These are phyloP conservation scores for Aspergillus baeticus DNA, from an alignment of 495 filamentous ascomycete species.

Conservation along the genomic window DNA sequence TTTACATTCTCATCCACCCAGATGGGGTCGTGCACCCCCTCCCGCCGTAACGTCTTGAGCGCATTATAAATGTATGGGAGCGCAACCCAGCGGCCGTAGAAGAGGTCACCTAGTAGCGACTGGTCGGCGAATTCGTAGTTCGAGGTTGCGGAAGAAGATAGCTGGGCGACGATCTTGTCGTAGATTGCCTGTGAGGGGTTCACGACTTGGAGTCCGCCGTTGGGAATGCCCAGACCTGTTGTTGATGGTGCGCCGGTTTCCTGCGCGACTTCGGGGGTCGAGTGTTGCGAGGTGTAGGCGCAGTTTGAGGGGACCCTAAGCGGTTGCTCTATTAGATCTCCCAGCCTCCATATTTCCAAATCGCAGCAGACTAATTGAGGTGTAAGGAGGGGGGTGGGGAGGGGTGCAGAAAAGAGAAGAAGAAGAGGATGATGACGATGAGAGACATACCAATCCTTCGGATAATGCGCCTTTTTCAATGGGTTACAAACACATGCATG, in stretches of 20 bases:
- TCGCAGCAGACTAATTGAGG: too few relatives aligned
- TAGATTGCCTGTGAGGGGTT: conserved; percentile 41
- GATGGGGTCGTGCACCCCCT: conserved; percentile 65
- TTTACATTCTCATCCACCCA: conserved; percentile 77
- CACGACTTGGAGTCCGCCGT: conserved; percentile 74
- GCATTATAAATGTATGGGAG: conserved; percentile 82
- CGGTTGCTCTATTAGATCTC: too few relatives aligned
- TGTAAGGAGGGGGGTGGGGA: too few relatives aligned
- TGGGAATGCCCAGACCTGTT: conserved; percentile 62
- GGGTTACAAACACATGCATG: conserved; percentile 86
- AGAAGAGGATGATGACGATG: not conserved
- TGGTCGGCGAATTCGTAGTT: conserved; percentile 77
- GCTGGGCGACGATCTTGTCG: conserved; percentile 27
- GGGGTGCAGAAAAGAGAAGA: too few relatives aligned
- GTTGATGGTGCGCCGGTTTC: conserved; percentile 47
- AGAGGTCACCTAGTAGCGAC: conserved; percentile 65
- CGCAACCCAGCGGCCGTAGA: conserved; percentile 65
- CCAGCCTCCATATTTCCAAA: too few relatives aligned
- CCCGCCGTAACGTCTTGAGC: conserved; percentile 71
- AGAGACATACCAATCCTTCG: conserved; percentile 58
- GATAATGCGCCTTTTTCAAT: conserved; percentile 69
- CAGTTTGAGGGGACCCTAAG: conserved; percentile 71
- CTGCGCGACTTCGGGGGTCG: conserved; percentile 55
- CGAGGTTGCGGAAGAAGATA: conserved; percentile 54
- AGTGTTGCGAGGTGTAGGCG: conserved; percentile 72